Percentiles rank a stretch among this genome's conserved stretches.
Conservation (phyloP, 139 green algal species). For the Nannochloris sp. region DNA sequence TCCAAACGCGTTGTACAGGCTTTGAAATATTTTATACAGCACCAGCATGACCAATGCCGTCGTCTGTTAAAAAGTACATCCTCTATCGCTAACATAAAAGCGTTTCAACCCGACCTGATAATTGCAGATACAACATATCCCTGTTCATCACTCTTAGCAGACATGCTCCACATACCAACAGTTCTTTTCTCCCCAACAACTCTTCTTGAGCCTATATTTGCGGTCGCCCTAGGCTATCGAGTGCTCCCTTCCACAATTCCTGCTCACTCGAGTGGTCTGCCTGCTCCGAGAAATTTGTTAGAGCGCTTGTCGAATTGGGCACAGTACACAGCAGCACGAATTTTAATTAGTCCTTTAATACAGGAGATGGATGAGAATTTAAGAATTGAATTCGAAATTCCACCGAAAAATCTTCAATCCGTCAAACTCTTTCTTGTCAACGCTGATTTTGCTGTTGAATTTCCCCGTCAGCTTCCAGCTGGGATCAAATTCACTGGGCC, state of each 20-base stretch:
- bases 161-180: background rate
- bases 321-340: background rate
- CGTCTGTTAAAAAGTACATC: background rate
- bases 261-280: background rate
- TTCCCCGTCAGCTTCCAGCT: background rate
- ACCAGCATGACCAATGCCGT: background rate
- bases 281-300: background rate
- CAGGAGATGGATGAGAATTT: background rate
- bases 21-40: background rate
- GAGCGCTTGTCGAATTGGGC: background rate
- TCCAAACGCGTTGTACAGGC: background rate
- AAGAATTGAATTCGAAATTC: background rate
- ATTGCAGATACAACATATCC: background rate
- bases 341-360: background rate
- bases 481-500: background rate
- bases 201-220: background rate
- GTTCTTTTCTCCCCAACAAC: background rate
- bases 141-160: background rate
- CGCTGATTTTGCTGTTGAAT: background rate
- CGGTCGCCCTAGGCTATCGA: background rate
- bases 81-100: background rate
- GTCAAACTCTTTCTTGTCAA: background rate
- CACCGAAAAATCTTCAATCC: too few species aligned
- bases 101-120: background rate
- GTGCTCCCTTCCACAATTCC: background rate